Base-by-base conservation (phyloP, 1,284 basidiomycete genomes). In the Athelia sp. region DNA sequence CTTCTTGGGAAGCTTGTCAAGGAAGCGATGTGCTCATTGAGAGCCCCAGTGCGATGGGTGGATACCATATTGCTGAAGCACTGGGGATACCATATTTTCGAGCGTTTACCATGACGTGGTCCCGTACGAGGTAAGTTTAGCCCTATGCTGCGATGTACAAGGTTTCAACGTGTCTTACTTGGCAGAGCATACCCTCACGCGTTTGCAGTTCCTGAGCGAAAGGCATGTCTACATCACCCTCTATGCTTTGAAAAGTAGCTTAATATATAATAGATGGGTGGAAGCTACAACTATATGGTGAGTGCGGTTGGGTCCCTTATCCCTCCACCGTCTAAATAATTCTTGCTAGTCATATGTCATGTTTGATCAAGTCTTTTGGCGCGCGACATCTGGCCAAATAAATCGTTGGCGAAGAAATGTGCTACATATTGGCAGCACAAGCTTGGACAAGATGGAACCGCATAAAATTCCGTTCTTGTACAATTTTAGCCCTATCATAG, bases 361-460 rank as follows among this genome's bases (percentile, higher is more conserved):
- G 79, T 98, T 98, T 62, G 96, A 99, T 64, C 94, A 98, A 72
- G 90, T 99, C 32, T 97, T 99, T 68, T 99, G 96, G 96, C 79
- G 90, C 47, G 94, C 90, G 8, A 96, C 86, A 40, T 79, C 95
- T 2, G 88, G 90, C 1, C 96, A 98, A 64, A 87, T 99, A 61
- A 99, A 99, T 63, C 81, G 90, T 40, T 99, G 94, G 93, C 78
- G 97, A 23, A 81, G 85, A 56, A 81, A 91, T 56, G 68, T 81
- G 10, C 70, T 98, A n/a, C 78, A 79, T 31, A 78, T 99, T 42
- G 78, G 78, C 2, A 74, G 85, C 50, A 98, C 96, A 8, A 93
- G 75, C 53, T 73, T 96, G 32, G 96, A 98, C 67, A 91, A 87
- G 69, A 87, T 98, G 79, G 93, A 96, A 62, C 91, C 90, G 46